Conservation (phyloP, 2,329 filamentous ascomycete species). For the Bipolaris bicolor region DNA sequence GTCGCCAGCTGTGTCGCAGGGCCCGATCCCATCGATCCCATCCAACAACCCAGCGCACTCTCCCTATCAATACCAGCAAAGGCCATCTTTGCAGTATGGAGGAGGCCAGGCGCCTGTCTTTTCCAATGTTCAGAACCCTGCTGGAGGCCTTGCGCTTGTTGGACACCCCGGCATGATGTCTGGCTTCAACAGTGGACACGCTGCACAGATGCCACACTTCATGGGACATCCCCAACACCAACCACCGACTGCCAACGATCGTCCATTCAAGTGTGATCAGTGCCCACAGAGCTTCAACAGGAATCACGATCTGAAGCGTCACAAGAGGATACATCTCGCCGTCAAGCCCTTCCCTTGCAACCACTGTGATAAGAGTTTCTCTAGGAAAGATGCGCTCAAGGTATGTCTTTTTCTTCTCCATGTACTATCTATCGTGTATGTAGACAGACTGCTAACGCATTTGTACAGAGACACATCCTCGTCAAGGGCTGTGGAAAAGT, state of each 20-base stretch:
- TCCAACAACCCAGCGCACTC: conserved; percentile 56
- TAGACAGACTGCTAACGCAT: conserved; percentile 44
- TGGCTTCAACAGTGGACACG: conserved; percentile 66
- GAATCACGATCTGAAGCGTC: conserved; percentile 94
- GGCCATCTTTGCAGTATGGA: conserved; percentile 48
- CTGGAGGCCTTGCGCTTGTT: conserved; percentile 73
- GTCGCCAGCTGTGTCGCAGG: conserved; percentile 58
- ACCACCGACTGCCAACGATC: conserved; percentile 68
- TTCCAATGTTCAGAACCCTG: conserved; percentile 78
- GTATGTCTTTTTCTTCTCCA: conserved; percentile 59
- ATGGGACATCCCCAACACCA: conserved; percentile 61
- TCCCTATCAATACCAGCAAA: conserved; percentile 55
- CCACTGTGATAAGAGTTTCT: conserved; percentile 95
- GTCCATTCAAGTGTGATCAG: conserved; percentile 92
- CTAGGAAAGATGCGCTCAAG: conserved; percentile 94
- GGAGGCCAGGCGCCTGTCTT: conserved; percentile 70
- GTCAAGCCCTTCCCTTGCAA: conserved; percentile 95
- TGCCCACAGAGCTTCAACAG: conserved; percentile 94
- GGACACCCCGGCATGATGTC: conserved; percentile 64
- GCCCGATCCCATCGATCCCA: conserved; percentile 53
- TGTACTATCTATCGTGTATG: too few relatives aligned
- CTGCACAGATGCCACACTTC: conserved; percentile 68
- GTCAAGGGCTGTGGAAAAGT: conserved; percentile 71
- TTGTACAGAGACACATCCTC: conserved; percentile 65
- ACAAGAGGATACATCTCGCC: conserved; percentile 92